Conservation (phyloP, 495 filamentous ascomycete species). For the Clavariopsis aquatica region DNA sequence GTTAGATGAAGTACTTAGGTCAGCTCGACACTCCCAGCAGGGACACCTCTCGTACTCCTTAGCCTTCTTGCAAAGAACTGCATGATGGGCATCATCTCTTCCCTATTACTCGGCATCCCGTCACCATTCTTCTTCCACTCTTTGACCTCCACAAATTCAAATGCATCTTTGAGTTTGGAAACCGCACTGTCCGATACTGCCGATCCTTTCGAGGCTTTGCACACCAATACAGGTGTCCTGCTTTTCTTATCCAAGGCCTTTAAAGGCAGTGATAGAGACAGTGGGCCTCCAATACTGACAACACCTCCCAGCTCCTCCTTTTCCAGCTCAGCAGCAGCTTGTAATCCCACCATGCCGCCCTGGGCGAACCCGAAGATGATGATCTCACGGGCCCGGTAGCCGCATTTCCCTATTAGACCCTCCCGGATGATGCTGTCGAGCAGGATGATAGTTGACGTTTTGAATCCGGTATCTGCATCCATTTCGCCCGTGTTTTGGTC, state of each 20-base stretch:
- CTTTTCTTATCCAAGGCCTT: conserved; percentile 53
- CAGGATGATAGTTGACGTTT: conserved; percentile 53
- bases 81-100: conserved; percentile 94
- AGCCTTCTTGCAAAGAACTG: conserved; percentile 81
- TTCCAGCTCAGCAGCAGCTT: conserved; percentile 46
- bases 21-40: conserved; percentile 61
- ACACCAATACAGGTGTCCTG: conserved; percentile 73
- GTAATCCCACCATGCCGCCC: conserved; percentile 77
- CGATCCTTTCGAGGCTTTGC: conserved; percentile 64
- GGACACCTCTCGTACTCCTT: conserved; percentile 63
- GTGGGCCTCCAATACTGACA: conserved; percentile 73
- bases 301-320: conserved; percentile 57
- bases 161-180: conserved; percentile 62
- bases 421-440: conserved; percentile 60
- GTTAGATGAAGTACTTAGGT: conserved; percentile 9
- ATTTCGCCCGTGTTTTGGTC: conserved; percentile 62
- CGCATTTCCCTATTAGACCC: conserved; percentile 65
- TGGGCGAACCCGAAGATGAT: conserved; percentile 85
- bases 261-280: conserved; percentile 56
- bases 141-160: conserved; percentile 70
- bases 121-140: conserved; percentile 75
- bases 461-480: conserved; percentile 79
- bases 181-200: conserved; percentile 65
- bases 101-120: conserved; percentile 76
- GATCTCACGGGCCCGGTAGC: conserved; percentile 68